A percentile compares a stretch with the other conserved stretches of the same genome.
phyloP scores from a whole-genome alignment of 2,329 filamentous ascomycete species.

The Colletotrichum falcatum region DNA sequence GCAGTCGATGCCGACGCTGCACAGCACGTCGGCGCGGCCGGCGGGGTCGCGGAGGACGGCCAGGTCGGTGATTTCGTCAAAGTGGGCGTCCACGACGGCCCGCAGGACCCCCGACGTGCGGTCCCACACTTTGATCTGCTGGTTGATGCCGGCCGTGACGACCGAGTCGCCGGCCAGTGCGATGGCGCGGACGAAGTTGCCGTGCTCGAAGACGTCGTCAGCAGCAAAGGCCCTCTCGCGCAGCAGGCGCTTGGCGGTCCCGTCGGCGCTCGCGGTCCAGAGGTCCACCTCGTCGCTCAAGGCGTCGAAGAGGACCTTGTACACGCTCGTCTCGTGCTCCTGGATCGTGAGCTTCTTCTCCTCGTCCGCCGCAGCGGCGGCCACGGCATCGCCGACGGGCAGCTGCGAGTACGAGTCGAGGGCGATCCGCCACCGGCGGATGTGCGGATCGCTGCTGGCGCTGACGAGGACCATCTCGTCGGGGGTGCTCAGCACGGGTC shows the following conservation, averaged over 20 bases:
- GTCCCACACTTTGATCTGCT: conserved; percentile 94
- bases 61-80: conserved; percentile 90
- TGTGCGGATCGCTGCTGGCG: conserved; percentile 83
- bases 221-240: conserved; percentile 75
- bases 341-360: conserved; percentile 67
- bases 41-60: conserved; percentile 65
- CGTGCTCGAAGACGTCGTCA: conserved; percentile 81
- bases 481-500: conserved; percentile 70
- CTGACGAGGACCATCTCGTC: conserved; percentile 74
- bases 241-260: conserved; percentile 83
- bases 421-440: conserved; percentile 80
- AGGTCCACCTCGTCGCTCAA: conserved; percentile 75
- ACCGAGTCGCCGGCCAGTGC: conserved; percentile 82
- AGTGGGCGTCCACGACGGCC: conserved; percentile 85
- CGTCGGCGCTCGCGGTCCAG: conserved; percentile 95
- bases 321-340: conserved; percentile 92
- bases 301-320: conserved; percentile 79
- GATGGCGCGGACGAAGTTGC: conserved; percentile 90
- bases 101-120: conserved; percentile 76
- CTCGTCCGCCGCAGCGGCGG: not conserved
- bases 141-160: conserved; percentile 89
- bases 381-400: conserved; percentile 50
- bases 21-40: conserved; percentile 62
- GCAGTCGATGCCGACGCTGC: conserved; percentile 90
- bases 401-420: conserved; percentile 66